Evolutionary conservation across 768 basidiomycete species (phyloP).

Genomic region (Cystofilobasidium macerans): DNA sequence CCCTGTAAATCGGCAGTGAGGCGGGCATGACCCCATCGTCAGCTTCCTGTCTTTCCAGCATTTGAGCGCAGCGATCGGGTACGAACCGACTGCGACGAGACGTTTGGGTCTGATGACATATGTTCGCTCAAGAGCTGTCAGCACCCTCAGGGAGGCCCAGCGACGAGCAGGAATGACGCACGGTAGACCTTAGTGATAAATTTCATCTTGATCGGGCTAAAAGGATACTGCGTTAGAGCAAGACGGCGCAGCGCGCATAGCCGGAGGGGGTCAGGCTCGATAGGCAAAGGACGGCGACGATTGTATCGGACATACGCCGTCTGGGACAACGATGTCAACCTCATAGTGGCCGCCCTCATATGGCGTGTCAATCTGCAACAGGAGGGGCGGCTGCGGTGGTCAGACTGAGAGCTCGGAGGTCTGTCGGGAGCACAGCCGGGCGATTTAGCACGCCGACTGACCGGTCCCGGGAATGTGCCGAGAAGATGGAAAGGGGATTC

Average conservation of each 20-base stretch:
- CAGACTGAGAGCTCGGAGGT: background rate
- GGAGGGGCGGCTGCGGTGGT: conserved; percentile 11
- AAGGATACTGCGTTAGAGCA: conserved; percentile 43
- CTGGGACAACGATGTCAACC: conserved; percentile 87
- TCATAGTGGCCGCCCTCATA: conserved; percentile 86
- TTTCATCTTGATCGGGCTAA: conserved; percentile 92
- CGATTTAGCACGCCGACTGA: conserved; percentile 24
- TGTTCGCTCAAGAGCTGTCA: background rate
- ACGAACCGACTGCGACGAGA: conserved; percentile 66
- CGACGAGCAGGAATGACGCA: background rate
- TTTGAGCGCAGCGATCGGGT: background rate
- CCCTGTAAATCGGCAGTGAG: conserved; percentile 42
- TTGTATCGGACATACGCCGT: conserved; percentile 37
- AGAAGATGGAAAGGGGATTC: conserved; percentile 83
- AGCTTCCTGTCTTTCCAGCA: background rate
- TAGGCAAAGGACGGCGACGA: background rate
- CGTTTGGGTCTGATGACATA: conserved; percentile 66
- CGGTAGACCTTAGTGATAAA: conserved; percentile 56
- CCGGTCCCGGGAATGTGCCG: conserved; percentile 81
- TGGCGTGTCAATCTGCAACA: conserved; percentile 57
- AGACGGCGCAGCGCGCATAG: too few relatives aligned
- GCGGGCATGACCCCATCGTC: too few relatives aligned
- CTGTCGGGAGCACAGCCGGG: background rate
- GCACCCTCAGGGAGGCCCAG: background rate
- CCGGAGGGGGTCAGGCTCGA: too few relatives aligned